These are phyloP conservation scores for Scopulariopsis brevicaulis DNA, from an alignment of 2,329 filamentous ascomycete genomes.

Conservation along the genomic window DNA sequence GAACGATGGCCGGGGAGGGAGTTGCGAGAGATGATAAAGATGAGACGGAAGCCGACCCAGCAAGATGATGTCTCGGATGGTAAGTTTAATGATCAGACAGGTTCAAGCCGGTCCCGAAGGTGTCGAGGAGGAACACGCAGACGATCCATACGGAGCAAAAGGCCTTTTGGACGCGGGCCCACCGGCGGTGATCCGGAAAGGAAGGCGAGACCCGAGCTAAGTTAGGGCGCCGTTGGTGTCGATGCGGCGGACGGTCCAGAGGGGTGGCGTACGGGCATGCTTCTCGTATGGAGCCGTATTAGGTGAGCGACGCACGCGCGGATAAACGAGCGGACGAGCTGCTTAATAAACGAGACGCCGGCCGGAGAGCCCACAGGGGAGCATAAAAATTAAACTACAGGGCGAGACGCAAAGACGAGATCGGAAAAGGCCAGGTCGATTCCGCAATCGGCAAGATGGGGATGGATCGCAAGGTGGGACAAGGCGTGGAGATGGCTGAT, in stretches of 20 bases:
- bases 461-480: not conserved
- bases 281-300: slow-evolving; percentile 1
- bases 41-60: not conserved
- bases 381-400: not conserved
- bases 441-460: not conserved
- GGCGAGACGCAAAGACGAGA: not conserved
- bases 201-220: not conserved
- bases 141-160: not conserved
- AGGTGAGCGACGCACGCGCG: not conserved
- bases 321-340: slow-evolving; percentile 1
- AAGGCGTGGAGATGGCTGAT: not conserved
- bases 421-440: not conserved
- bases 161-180: not conserved
- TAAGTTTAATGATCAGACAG: not conserved
- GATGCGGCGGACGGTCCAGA: not conserved
- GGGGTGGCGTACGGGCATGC: not conserved
- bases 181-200: not conserved
- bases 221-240: not conserved
- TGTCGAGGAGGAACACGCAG: not conserved
- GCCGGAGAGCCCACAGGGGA: not conserved
- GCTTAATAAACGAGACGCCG: not conserved
- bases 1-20: not conserved
- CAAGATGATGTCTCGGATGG: not conserved
- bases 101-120: not conserved
- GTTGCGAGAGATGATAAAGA: not conserved